Evolutionary conservation across 1,139 yeast genomes (phyloP), one percentile per base, ranked within the genome.

Genomic region (Nakaseomyces bracarensis): DNA sequence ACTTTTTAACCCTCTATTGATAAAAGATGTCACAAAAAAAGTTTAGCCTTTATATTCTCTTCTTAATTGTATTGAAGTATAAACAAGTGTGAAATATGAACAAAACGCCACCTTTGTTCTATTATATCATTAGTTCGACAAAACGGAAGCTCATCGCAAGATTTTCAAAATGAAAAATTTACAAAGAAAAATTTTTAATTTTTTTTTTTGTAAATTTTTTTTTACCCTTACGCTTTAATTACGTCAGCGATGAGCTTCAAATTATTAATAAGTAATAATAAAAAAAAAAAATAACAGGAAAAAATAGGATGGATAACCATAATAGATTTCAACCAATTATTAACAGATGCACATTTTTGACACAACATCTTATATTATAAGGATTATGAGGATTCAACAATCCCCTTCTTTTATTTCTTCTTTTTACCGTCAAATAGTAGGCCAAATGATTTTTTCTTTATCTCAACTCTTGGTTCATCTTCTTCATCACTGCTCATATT

Each of bases 371-470:
- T n/a, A n/a, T n/a, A n/a, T n/a, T n/a, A n/a, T n/a, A n/a, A n/a
- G n/a, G n/a, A n/a, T n/a, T n/a, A n/a, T 22, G 25, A 22, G 7
- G 25, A 22, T 7, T 7, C 25, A 22, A 22, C 25, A 22, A 22
- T 22, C 36, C n/a, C n/a, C n/a, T n/a, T n/a, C n/a, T 40, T 39
- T 41, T 45, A 49, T 34, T 47, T 49, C 41, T 41, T 44, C 45
- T 43, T 49, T 28, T 36, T 40, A 14, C 45, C 46, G 27, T 44
- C 38, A 23, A 55, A 47, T 18, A 55, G 47, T 34, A 54, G 41
- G 2, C 52, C 53, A 39, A 49, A 39, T n/a, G 49, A 35, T 43
- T 50, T 49, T 36, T 50, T 50, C 15, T 46, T 23, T 39, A 48
- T 52, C 21, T 50, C 48, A 3, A 46, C 36, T 13, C 39, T 41